These are phyloP conservation scores for Aspergillus sp. DNA, from an alignment of 2,329 filamentous ascomycete species.

Conservation along the genomic window DNA sequence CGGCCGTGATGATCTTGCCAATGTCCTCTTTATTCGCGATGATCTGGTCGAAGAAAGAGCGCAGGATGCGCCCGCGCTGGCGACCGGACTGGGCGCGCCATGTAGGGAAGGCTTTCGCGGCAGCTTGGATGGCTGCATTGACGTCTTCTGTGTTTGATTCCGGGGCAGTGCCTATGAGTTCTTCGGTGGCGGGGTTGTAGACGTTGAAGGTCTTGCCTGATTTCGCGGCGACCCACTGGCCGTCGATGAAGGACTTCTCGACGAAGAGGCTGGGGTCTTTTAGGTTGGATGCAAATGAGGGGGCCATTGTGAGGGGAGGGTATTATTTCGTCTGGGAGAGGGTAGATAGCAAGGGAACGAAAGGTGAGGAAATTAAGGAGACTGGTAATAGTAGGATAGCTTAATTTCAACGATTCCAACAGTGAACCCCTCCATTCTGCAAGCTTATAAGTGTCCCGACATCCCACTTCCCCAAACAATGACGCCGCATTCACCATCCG, in stretches of 20 bases:
- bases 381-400: no score
- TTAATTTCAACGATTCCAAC: neutral
- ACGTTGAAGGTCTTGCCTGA: slow-evolving; percentile 1
- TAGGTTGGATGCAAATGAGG: neutral
- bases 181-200: slow-evolving; percentile 69
- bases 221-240: slow-evolving; percentile 1
- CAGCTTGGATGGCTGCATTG: slow-evolving; percentile 74
- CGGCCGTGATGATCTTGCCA: slow-evolving; percentile 25
- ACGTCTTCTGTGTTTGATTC: slow-evolving; percentile 75
- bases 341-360: neutral
- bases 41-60: slow-evolving; percentile 64
- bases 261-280: slow-evolving; percentile 1
- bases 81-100: slow-evolving; percentile 60
- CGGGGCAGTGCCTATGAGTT: slow-evolving; percentile 74
- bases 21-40: slow-evolving; percentile 61
- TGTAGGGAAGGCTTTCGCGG: slow-evolving; percentile 63
- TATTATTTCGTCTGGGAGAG: neutral
- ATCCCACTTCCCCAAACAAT: neutral
- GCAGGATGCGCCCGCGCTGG: slow-evolving; percentile 57
- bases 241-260: slow-evolving; percentile 3
- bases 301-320: neutral
- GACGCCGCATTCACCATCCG: neutral
- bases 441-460: neutral
- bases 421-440: neutral
- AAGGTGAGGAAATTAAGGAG: neutral